Percentiles rank a stretch among this genome's conserved stretches.
phyloP scores from a whole-genome alignment of 345 rosid genomes.

The Bruguiera sexangula region DNA sequence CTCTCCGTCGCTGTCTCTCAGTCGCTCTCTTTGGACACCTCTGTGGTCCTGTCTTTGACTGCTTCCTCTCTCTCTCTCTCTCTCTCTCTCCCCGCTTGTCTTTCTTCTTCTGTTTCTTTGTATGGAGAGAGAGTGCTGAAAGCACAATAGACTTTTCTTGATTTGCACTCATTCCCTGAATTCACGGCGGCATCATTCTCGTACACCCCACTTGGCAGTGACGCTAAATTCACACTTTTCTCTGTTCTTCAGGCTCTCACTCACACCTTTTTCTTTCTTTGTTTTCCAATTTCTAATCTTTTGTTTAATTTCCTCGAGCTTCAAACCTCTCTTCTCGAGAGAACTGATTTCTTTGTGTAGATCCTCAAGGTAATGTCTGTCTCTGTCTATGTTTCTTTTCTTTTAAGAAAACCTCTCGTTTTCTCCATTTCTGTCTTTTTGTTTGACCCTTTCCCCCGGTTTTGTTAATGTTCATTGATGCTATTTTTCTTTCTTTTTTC shows the following conservation, averaged over 20 bases:
- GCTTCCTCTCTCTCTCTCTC: background rate
- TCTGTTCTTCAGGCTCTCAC: background rate
- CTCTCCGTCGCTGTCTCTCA: too few species aligned
- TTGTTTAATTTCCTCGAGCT: background rate
- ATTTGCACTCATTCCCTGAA: conserved; percentile 36
- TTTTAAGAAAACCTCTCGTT: background rate
- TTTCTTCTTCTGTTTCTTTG: background rate
- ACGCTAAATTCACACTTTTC: background rate
- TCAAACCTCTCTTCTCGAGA: background rate
- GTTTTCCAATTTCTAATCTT: background rate
- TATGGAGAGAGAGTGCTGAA: background rate
- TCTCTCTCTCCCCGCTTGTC: background rate
- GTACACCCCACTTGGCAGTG: conserved; percentile 14
- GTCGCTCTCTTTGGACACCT: too few species aligned
- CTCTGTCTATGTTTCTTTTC: background rate
- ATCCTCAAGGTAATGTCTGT: conserved; percentile 7
- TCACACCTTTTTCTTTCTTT: conserved; percentile 13
- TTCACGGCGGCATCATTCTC: conserved; percentile 38
- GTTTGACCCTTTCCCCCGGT: background rate
- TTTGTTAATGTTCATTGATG: background rate
- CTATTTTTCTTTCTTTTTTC: background rate
- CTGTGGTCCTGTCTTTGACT: background rate
- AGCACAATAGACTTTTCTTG: conserved; percentile 19
- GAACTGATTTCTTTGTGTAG: background rate
- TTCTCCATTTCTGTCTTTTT: background rate